These are phyloP conservation scores for Penicillium tannophilum DNA, from an alignment of 495 filamentous ascomycete genomes.

Conservation along the genomic window DNA sequence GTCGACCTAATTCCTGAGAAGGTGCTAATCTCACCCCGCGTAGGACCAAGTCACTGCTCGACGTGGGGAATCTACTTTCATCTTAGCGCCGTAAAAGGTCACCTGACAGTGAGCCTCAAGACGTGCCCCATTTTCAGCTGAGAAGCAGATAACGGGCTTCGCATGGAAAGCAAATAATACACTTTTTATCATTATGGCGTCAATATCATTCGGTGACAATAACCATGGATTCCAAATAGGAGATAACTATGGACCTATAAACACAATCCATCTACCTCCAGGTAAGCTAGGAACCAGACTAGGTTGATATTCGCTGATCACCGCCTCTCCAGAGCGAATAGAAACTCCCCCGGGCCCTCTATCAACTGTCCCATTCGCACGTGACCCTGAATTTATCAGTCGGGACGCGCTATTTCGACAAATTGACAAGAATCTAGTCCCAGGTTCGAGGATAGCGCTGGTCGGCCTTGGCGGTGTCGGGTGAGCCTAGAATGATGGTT, in stretches of 20 bases:
- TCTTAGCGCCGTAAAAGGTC: no score
- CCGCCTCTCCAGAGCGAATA: neutral
- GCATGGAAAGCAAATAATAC: neutral
- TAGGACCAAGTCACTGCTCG: no score
- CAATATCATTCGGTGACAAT: slow-evolving; percentile 8
- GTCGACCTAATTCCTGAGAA: no score
- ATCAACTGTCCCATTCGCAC: neutral
- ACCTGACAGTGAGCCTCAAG: slow-evolving; percentile 1
- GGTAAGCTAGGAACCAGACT: slow-evolving; percentile 2
- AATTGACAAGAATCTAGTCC: neutral
- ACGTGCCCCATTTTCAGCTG: slow-evolving; percentile 9
- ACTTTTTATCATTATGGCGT: slow-evolving; percentile 5
- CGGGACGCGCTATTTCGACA: neutral
- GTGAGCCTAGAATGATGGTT: neutral
- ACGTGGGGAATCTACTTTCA: no score
- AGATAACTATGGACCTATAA: slow-evolving; percentile 5
- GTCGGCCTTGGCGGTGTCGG: neutral
- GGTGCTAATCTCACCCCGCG: no score
- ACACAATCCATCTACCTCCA: neutral
- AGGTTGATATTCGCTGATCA: neutral
- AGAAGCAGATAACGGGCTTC: slow-evolving; percentile 7
- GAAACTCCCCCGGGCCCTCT: neutral
- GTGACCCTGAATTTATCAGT: neutral
- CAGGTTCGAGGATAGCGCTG: neutral
- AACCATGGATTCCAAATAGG: slow-evolving; percentile 5